Percentiles rank a stretch among this genome's conserved stretches.
phyloP scores from a whole-genome alignment of 2,329 filamentous ascomycete genomes.

The Ophiostoma perfectum region DNA sequence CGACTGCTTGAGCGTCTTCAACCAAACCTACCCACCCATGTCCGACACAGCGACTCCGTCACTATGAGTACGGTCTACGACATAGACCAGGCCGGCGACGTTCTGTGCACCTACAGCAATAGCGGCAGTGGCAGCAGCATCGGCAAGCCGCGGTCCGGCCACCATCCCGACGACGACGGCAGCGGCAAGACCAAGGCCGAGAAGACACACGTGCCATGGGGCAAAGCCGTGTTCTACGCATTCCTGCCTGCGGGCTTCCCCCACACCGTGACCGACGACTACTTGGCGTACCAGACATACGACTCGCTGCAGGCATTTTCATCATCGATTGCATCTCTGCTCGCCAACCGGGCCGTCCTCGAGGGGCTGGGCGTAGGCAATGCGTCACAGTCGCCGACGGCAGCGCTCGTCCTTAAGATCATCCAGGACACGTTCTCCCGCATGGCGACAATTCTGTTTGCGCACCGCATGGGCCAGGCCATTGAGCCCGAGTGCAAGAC shows the following conservation, averaged over 20 bases:
- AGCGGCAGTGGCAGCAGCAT: background rate
- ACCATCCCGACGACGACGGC: conserved; percentile 26
- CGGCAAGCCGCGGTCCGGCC: background rate
- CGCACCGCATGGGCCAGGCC: conserved; percentile 71
- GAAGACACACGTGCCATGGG: conserved; percentile 34
- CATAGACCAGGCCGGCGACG: conserved; percentile 37
- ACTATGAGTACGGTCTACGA: conserved; percentile 34
- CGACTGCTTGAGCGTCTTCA: background rate
- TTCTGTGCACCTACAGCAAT: conserved; percentile 35
- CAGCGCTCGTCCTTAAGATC: conserved; percentile 75
- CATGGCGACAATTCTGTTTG: conserved; percentile 80
- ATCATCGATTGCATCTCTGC: conserved; percentile 70
- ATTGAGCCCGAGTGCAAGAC: conserved; percentile 88
- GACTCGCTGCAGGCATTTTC: conserved; percentile 82
- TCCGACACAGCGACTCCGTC: conserved; percentile 14
- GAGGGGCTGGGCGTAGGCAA: conserved; percentile 78
- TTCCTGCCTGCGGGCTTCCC: conserved; percentile 88
- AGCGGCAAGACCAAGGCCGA: conserved; percentile 24
- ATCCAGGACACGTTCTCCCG: conserved; percentile 76
- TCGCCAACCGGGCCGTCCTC: conserved; percentile 77
- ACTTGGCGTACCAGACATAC: conserved; percentile 64
- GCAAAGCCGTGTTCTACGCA: conserved; percentile 53
- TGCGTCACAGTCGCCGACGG: conserved; percentile 69
- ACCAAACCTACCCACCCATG: background rate
- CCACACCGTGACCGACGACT: conserved; percentile 78